Evolutionary conservation across 2,329 filamentous ascomycete genomes (phyloP).

Genomic region (Fusarium sp.): DNA sequence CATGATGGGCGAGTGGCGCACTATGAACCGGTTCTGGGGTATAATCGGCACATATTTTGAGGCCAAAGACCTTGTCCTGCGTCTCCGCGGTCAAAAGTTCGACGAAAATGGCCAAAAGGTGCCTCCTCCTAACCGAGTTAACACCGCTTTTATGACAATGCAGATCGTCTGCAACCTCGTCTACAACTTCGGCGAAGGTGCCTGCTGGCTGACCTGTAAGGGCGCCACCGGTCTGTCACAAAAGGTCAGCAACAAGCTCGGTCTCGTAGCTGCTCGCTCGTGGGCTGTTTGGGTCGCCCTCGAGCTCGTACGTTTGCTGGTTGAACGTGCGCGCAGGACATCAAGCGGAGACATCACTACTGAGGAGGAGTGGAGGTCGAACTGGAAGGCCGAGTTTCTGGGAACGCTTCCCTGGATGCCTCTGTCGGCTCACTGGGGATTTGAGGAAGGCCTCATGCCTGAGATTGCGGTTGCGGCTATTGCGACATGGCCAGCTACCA

Average conservation of each 20-base stretch:
- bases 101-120: slow-evolving; percentile 54
- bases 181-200: slow-evolving; percentile 88
- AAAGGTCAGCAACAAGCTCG: slow-evolving; percentile 71
- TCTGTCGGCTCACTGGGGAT: slow-evolving; percentile 85
- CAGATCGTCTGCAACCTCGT: slow-evolving; percentile 76
- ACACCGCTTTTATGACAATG: slow-evolving; percentile 69
- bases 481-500: slow-evolving; percentile 60
- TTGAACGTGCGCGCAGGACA: slow-evolving; percentile 59
- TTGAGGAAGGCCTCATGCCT: slow-evolving; percentile 69
- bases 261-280: slow-evolving; percentile 80
- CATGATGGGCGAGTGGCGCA: slow-evolving; percentile 78
- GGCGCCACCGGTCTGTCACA: slow-evolving; percentile 73
- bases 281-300: slow-evolving; percentile 84
- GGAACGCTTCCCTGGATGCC: slow-evolving; percentile 83
- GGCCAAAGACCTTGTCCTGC: slow-evolving; percentile 63
- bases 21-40: slow-evolving; percentile 82
- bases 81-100: slow-evolving; percentile 50
- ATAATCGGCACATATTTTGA: slow-evolving; percentile 80
- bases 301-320: slow-evolving; percentile 76
- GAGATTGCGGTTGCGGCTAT: slow-evolving; percentile 59
- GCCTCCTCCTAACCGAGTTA: slow-evolving; percentile 54
- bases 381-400: slow-evolving; percentile 76
- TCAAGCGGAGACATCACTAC: slow-evolving; percentile 50
- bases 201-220: slow-evolving; percentile 80
- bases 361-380: slow-evolving; percentile 59